Evolutionary conservation across 768 basidiomycete genomes (phyloP).

Genomic region (Suillus ampliporus): DNA sequence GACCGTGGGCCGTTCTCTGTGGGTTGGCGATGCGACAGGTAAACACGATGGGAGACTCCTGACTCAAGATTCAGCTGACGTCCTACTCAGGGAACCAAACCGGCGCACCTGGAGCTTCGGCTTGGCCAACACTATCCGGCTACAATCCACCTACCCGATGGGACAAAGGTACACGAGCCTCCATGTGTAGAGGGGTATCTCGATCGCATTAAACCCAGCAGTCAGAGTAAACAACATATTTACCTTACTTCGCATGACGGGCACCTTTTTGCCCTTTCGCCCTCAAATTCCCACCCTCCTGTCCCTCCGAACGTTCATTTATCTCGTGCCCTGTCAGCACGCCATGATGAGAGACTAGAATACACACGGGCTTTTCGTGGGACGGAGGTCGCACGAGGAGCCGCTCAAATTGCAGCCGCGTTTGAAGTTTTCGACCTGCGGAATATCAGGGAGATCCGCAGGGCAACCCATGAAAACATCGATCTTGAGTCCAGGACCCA

Average conservation of each 20-base stretch:
- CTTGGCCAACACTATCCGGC: slow-evolving; percentile 71
- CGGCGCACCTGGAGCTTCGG: slow-evolving; percentile 74
- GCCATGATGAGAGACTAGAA: slow-evolving; percentile 32
- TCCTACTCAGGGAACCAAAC: slow-evolving; percentile 38
- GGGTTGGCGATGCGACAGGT: slow-evolving; percentile 80
- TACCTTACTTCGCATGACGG: slow-evolving; percentile 80
- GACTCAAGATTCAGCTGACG: slow-evolving; percentile 11
- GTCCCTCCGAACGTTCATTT: slow-evolving; percentile 62
- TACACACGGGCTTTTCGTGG: slow-evolving; percentile 46
- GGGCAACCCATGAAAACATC: slow-evolving; percentile 52
- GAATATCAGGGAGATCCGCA: slow-evolving; percentile 64
- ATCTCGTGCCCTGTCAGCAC: slow-evolving; percentile 33
- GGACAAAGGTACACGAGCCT: slow-evolving; percentile 68
- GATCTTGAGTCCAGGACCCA: slow-evolving; percentile 28
- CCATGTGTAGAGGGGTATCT: slow-evolving; percentile 88
- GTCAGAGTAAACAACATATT: slow-evolving; percentile 59
- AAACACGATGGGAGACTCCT: slow-evolving; percentile 24
- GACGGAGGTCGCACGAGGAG: slow-evolving; percentile 65
- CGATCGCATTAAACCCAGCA: slow-evolving; percentile 66
- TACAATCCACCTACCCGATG: slow-evolving; percentile 44
- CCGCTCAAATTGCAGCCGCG: slow-evolving; percentile 65
- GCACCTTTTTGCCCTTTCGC: slow-evolving; percentile 64
- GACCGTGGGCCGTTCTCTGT: slow-evolving; percentile 77
- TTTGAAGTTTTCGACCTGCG: slow-evolving; percentile 78
- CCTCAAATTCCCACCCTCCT: slow-evolving; percentile 67